These are phyloP conservation scores for Tetrapyrgos nigripes DNA, from an alignment of 1,284 basidiomycete genomes.

Conservation along the genomic window DNA sequence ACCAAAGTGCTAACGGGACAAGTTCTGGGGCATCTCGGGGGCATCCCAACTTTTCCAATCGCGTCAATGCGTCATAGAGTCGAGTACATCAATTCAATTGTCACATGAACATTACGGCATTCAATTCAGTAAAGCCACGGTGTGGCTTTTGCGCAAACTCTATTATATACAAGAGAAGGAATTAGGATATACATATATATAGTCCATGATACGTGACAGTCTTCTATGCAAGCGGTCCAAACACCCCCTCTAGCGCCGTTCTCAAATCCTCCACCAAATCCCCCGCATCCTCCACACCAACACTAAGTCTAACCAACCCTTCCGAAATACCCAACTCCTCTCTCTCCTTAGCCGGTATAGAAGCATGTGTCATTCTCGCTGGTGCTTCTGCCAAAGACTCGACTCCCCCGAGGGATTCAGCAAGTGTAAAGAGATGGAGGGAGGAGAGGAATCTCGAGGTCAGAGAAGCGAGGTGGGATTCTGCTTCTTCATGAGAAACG, in stretches of 20 bases:
- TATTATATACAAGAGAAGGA: too few species aligned
- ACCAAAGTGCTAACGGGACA: too few species aligned
- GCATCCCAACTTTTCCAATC: too few species aligned
- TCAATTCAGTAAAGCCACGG: too few species aligned
- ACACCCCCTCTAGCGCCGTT: conserved; percentile 59
- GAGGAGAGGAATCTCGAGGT: conserved; percentile 77
- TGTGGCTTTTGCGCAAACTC: too few species aligned
- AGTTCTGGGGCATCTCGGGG: too few species aligned
- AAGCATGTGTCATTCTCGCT: conserved; percentile 85
- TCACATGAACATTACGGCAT: too few species aligned
- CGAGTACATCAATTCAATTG: too few species aligned
- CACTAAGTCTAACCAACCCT: conserved; percentile 83
- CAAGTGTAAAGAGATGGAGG: conserved; percentile 81
- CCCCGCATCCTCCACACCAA: conserved; percentile 86
- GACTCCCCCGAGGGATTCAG: conserved; percentile 91
- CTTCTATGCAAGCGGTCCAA: conserved; percentile 3
- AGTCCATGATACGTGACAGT: too few species aligned
- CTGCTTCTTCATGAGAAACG: background rate
- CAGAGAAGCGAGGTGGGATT: conserved; percentile 39
- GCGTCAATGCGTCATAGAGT: too few species aligned
- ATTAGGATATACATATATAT: too few species aligned
- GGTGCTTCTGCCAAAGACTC: conserved; percentile 91
- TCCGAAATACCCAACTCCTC: conserved; percentile 80
- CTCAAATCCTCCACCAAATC: conserved; percentile 82
- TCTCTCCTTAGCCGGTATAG: conserved; percentile 77